Evolutionary conservation across 305 asterid genomes (phyloP).

Genomic region (Fraxinus paxiana): DNA sequence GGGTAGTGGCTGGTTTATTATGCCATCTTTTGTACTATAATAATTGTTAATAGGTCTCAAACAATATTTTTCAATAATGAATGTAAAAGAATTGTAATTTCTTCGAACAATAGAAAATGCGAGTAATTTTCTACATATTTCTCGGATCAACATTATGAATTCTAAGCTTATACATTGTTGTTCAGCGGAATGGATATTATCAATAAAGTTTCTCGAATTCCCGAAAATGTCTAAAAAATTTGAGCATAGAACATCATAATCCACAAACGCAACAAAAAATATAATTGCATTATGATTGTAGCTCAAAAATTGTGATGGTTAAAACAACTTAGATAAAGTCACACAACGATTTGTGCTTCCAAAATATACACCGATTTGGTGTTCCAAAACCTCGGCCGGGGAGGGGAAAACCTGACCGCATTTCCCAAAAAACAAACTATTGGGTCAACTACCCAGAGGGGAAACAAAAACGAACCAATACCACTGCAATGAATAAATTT

Average conservation of each 20-base stretch:
- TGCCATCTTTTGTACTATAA: conserved; percentile 23
- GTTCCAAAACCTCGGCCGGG: background rate
- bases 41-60: conserved; percentile 23
- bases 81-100: background rate
- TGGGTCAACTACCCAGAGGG: conserved; percentile 7
- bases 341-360: background rate
- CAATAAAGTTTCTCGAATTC: background rate
- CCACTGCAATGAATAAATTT: background rate
- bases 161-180: background rate
- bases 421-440: background rate
- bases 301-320: background rate
- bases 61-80: background rate
- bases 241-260: background rate
- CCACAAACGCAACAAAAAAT: background rate
- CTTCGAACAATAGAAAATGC: background rate
- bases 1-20: conserved; percentile 26
- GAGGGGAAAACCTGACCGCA: background rate
- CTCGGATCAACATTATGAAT: background rate
- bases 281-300: background rate
- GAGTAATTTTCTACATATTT: background rate
- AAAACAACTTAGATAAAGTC: background rate
- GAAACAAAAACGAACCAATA: background rate
- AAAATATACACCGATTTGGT: conserved; percentile 4
- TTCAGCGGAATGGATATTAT: background rate
- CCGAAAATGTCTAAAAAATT: background rate